Base-by-base conservation (phyloP, 225 moss, liverwort and hornwort species). In the Ulota crispa region DNA sequence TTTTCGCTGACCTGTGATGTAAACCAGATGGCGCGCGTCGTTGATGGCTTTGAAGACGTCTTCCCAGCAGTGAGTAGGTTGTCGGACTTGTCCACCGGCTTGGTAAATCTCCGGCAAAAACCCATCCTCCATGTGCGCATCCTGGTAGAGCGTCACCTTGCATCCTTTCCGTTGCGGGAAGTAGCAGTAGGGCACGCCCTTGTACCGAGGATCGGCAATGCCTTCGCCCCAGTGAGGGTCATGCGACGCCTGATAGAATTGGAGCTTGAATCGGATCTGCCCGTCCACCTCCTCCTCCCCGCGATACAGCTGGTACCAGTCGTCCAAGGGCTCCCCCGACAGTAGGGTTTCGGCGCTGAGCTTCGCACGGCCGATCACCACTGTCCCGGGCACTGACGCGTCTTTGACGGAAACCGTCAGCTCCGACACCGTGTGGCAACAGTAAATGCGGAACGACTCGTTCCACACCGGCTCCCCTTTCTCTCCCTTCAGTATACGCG, bases 61-160 rank as follows among this genome's bases (percentile, higher is more conserved):
- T 75, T 97, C 96, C 96, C 96, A 97, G 75, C 91, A 91, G 39
- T 83, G 93, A 13, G 91, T 92, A 69, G 95, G 93, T 24, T 93
- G 76, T 30, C 75, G 73, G 7, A 41, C 52, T 65, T 74, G 70
- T 7, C 87, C 91, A 20, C 92, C 93, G 1, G 90, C 89, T 78
- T 93, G 89, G 71, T 89, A 91, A 26, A 95, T 93, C 41, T 86
- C 80, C 10, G 96, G 96, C 55, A 93, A 57, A 86, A 93, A 97
- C 9, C 88, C 85, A 30, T 97, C 91, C 6, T 87, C 72, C 95
- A 95, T 95, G 80, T 97, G 96, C 11, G 92, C 50, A 37, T 95
- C 95, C 73, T 97, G 96, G 67, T 95, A 97, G 3, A 97, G 83
- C 13, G 89, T 93, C 36, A 97, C 88, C 60, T 90, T 89, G 62